phyloP scores from a whole-genome alignment of 352 stramenopile species.

The Pythium monospermum region DNA sequence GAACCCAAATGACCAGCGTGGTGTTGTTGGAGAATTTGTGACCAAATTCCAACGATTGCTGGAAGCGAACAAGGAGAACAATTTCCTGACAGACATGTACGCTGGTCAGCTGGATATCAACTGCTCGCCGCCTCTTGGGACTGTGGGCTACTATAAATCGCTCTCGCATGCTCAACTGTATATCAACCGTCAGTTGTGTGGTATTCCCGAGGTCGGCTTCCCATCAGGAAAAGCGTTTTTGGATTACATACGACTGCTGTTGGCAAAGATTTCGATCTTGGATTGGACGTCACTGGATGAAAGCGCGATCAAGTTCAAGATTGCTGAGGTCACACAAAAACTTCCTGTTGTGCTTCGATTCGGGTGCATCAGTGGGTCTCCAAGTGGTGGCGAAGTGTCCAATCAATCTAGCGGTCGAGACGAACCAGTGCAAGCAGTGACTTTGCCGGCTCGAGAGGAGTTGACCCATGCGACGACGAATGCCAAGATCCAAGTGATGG shows the following conservation, averaged over 20 bases:
- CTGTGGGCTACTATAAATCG: constrained; percentile 57
- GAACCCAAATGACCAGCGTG: constrained; percentile 54
- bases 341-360: constrained; percentile 42
- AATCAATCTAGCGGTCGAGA: too few relatives aligned
- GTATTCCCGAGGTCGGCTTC: constrained; percentile 28
- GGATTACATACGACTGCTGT: constrained; percentile 60
- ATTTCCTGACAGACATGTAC: constrained; percentile 69
- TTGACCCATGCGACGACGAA: constrained; percentile 32
- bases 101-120: constrained; percentile 50
- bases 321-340: constrained; percentile 45
- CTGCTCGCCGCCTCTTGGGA: constrained; percentile 64
- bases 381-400: constrained; percentile 7
- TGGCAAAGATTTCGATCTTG: constrained; percentile 73
- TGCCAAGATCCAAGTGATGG: constrained; percentile 24
- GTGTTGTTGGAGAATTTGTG: constrained; percentile 46
- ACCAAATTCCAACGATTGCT: constrained; percentile 43
- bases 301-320: constrained; percentile 40
- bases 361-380: constrained; percentile 31
- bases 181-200: constrained; percentile 28
- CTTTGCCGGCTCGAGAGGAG: constrained; percentile 3
- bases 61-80: constrained; percentile 43
- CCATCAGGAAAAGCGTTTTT: constrained; percentile 44
- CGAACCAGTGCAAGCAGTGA: too few relatives aligned
- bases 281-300: constrained; percentile 73
- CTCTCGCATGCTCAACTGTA: constrained; percentile 33